These are phyloP conservation scores for Geosiphon pyriformis DNA, from an alignment of 192 early-diverging fungal genomes.

Conservation along the genomic window DNA sequence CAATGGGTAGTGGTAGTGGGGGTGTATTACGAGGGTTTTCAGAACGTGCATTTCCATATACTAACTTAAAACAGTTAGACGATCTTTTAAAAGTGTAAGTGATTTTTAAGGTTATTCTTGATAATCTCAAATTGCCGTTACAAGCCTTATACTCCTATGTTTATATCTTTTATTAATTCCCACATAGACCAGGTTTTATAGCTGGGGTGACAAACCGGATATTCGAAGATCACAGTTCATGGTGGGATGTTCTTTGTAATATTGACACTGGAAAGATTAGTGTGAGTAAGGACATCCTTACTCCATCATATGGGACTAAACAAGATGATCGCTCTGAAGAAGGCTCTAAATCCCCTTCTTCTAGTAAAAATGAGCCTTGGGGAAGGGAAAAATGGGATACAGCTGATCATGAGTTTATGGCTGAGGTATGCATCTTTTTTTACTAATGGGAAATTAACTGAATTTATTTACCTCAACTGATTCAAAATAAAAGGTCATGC, in stretches of 20 bases:
- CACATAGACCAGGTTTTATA: slow-evolving; percentile 81
- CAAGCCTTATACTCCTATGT: too few relatives aligned
- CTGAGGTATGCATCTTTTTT: slow-evolving; percentile 38
- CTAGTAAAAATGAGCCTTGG: slow-evolving; percentile 16
- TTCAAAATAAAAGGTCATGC: slow-evolving; percentile 53
- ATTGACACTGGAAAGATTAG: slow-evolving; percentile 90
- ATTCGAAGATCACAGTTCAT: slow-evolving; percentile 85
- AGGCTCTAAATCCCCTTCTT: slow-evolving; percentile 23
- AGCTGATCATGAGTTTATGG: slow-evolving; percentile 53
- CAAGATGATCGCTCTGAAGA: slow-evolving; percentile 26
- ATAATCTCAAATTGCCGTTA: slow-evolving; percentile 7
- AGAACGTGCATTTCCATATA: slow-evolving; percentile 88
- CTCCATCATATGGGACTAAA: slow-evolving; percentile 12
- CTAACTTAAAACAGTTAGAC: slow-evolving; percentile 82
- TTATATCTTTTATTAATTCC: too few relatives aligned
- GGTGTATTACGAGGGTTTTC: slow-evolving; percentile 77
- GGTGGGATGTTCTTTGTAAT: slow-evolving; percentile 98
- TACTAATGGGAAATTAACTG: too few relatives aligned
- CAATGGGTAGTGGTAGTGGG: slow-evolving; percentile 87
- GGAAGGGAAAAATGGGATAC: slow-evolving; percentile 36
- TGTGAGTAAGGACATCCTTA: slow-evolving; percentile 68
- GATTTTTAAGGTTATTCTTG: neutral
- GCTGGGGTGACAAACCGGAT: slow-evolving; percentile 96
- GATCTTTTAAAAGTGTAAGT: slow-evolving; percentile 72
- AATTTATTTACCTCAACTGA: too few relatives aligned